These are phyloP conservation scores for Neocucurbitaria cava DNA, from an alignment of 2,329 filamentous ascomycete species.

Conservation along the genomic window DNA sequence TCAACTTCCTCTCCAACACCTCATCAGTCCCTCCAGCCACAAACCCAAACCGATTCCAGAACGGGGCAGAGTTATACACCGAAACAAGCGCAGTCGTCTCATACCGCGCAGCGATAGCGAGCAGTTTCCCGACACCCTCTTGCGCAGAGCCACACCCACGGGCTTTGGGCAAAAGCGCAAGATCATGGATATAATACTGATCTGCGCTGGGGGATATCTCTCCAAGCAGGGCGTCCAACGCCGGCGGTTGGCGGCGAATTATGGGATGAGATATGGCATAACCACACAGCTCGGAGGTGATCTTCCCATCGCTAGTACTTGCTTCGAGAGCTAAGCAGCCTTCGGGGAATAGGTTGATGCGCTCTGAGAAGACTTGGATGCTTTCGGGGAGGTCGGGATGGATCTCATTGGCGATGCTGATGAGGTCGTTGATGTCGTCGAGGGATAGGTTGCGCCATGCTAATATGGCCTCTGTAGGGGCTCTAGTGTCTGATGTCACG, in stretches of 20 bases:
- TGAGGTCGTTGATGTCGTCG: conserved; percentile 6
- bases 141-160: conserved; percentile 13
- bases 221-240: conserved; percentile 12
- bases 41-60: conserved; percentile 26
- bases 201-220: conserved; percentile 11
- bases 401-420: conserved; percentile 13
- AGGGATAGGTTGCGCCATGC: conserved; percentile 12
- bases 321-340: conserved; percentile 21
- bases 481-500: too few species aligned
- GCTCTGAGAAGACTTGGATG: conserved; percentile 21
- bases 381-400: conserved; percentile 24
- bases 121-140: conserved; percentile 1
- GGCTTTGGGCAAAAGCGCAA: conserved; percentile 20
- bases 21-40: conserved; percentile 1
- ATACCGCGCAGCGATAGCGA: conserved; percentile 8
- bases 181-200: conserved; percentile 30
- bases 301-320: neutral
- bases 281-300: conserved; percentile 9
- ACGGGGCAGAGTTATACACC: conserved; percentile 17
- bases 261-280: conserved; percentile 29
- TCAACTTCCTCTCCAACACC: conserved; percentile 11
- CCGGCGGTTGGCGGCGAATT: conserved; percentile 10
- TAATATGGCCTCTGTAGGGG: neutral
- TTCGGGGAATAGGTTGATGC: conserved; percentile 15
- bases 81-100: conserved; percentile 15